A percentile compares a stretch with the other conserved stretches of the same genome.
phyloP scores from a whole-genome alignment of 495 filamentous ascomycete species.

The Talaromyces liani region DNA sequence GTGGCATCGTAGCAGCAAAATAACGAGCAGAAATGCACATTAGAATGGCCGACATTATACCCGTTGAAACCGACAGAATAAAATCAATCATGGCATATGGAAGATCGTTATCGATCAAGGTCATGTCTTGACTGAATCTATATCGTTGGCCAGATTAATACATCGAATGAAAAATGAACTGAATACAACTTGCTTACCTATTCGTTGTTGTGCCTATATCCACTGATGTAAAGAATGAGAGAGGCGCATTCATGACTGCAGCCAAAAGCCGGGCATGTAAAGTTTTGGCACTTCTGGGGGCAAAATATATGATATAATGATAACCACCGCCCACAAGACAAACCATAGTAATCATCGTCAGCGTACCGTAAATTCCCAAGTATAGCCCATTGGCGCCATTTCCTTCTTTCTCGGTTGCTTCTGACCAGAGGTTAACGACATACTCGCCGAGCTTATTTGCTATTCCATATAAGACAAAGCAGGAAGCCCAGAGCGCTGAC shows the following conservation, averaged over 20 bases:
- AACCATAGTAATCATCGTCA: conserved; percentile 35
- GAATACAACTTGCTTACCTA: conserved; percentile 22
- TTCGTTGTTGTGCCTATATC: conserved; percentile 40
- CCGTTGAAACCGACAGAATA: not conserved
- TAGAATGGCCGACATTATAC: conserved; percentile 5
- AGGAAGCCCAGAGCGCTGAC: not conserved
- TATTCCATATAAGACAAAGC: not conserved
- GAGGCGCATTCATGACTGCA: conserved; percentile 25
- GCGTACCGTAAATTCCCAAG: conserved; percentile 49
- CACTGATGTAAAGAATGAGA: conserved; percentile 40
- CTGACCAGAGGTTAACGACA: conserved; percentile 3
- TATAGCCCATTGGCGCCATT: conserved; percentile 35
- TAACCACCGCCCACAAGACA: conserved; percentile 31
- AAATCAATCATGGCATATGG: conserved; percentile 23
- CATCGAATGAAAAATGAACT: not conserved
- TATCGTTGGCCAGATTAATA: not conserved
- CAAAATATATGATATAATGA: conserved; percentile 4
- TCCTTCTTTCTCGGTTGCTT: not conserved
- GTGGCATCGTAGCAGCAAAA: conserved; percentile 41
- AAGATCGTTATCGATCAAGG: conserved; percentile 51
- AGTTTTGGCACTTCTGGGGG: not conserved
- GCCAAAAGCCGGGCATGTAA: not conserved
- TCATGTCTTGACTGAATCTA: conserved; percentile 44
- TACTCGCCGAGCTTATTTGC: not conserved
- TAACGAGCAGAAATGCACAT: conserved; percentile 19